Evolutionary conservation across 257 asterid genomes (phyloP).

Genomic region (Ballota nigra): DNA sequence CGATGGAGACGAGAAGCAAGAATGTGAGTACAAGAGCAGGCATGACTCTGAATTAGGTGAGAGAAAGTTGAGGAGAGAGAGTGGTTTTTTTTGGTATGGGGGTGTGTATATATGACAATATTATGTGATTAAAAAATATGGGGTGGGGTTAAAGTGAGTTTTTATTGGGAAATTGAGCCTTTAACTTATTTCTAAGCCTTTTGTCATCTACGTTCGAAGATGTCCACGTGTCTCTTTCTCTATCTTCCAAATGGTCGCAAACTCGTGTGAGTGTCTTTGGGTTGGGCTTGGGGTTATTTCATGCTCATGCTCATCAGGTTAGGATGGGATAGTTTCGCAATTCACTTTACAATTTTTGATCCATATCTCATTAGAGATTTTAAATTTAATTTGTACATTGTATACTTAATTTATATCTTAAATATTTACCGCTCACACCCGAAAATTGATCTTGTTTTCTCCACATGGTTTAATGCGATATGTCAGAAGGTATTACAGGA

Average conservation of each 20-base stretch:
- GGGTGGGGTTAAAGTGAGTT: not conserved
- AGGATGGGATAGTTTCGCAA: too few species aligned
- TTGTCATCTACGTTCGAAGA: conserved; percentile 17
- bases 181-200: not conserved
- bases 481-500: too few species aligned
- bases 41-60: conserved; percentile 29
- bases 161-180: conserved; percentile 20
- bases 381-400: too few species aligned
- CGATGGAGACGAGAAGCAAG: conserved; percentile 46
- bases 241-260: too few species aligned
- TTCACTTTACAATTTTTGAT: too few species aligned
- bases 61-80: conserved; percentile 9
- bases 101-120: not conserved
- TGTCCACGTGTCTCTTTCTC: conserved; percentile 1
- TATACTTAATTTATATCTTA: too few species aligned
- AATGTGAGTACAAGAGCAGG: conserved; percentile 46
- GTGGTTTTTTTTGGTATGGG: not conserved
- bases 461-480: too few species aligned
- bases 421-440: too few species aligned
- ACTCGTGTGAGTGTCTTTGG: not conserved
- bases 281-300: not conserved
- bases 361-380: too few species aligned
- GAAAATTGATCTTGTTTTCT: too few species aligned
- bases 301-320: too few species aligned
- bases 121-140: not conserved